Base-by-base conservation (phyloP, 2,329 filamentous ascomycete species). In the Exophiala spinifera region DNA sequence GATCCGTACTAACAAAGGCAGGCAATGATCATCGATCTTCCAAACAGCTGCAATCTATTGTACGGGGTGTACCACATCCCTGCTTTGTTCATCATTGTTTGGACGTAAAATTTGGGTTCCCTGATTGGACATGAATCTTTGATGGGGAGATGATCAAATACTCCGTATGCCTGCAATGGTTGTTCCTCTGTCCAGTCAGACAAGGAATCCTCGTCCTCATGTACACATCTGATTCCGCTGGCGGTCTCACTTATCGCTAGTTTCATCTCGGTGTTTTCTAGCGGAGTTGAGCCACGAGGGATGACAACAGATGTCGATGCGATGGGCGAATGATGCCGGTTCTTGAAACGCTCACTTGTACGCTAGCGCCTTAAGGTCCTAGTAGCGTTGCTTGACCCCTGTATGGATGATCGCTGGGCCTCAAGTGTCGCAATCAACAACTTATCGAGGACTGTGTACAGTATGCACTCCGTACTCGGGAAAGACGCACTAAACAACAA, bases 241-340 rank as follows among this genome's bases (percentile, higher is more conserved):
- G 28, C 8, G 6, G 55, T 54, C 53, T 54, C 53, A 59, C 43
- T 48, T 54, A 42, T 59, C 53, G 53, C 53, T 56, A 56, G 57
- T 56, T 54, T 52, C 57, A 56, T 6, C 21, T 31, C 34, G 36
- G 15, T 11, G 10, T 46, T 43, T 19, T 28, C 46, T 53, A 40
- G 42, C 33, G 33, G 42, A 44, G 14, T 36, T 31, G 15, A 36
- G 46, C 56, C 56, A 59, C 56, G 56, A 59, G 56, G 52, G 17
- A 45, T n/a, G 13, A 25, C 51, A 54, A 51, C 25, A 44, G 34
- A 25, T 45, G 43, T 46, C 40, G 45, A 28, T 19, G 25, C 45
- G 39, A 44, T 34, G 49, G 40, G 44, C 56, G 52, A 55, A 53
- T 59, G 48, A 50, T 44, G 52, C 31, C 20, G 20, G 42, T 33